Conservation (phyloP, 306 rosid species). For the Fragaria vesca region DNA sequence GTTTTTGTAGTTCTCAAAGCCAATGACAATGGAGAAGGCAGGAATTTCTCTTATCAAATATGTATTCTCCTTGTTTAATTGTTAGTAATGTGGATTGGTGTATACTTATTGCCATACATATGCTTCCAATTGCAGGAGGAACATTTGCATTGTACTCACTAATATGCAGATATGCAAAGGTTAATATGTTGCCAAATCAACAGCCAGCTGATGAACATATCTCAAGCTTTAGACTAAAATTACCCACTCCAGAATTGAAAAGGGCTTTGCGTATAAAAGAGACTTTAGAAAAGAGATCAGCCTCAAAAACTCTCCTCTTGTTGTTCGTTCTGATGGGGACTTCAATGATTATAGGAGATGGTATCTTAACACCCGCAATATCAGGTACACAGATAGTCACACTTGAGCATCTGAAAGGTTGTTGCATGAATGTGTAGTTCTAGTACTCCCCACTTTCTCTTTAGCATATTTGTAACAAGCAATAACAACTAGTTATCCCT, state of each 20-base stretch:
- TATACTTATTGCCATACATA: conserved; percentile 5
- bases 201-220: conserved; percentile 88
- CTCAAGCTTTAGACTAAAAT: conserved; percentile 84
- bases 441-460: neutral
- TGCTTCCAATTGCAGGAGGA: conserved; percentile 70
- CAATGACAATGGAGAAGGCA: conserved; percentile 97
- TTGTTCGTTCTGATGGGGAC: conserved; percentile 90
- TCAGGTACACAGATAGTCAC: conserved; percentile 57
- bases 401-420: neutral
- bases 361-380: conserved; percentile 92
- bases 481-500: neutral
- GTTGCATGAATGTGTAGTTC: neutral
- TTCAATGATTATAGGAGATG: conserved; percentile 96
- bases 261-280: conserved; percentile 86
- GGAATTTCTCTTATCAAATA: conserved; percentile 13
- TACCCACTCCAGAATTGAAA: conserved; percentile 89
- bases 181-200: conserved; percentile 78
- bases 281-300: conserved; percentile 55
- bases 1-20: conserved; percentile 95
- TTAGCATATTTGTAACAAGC: neutral
- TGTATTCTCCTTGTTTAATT: conserved; percentile 22
- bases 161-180: conserved; percentile 93
- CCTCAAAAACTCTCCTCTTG: conserved; percentile 62
- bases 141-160: conserved; percentile 95
- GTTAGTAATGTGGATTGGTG: conserved; percentile 2